Evolutionary conservation across 2,329 filamentous ascomycete species (phyloP), one percentile per base, ranked within the genome.

Genomic region (Cercospora berteroae): DNA sequence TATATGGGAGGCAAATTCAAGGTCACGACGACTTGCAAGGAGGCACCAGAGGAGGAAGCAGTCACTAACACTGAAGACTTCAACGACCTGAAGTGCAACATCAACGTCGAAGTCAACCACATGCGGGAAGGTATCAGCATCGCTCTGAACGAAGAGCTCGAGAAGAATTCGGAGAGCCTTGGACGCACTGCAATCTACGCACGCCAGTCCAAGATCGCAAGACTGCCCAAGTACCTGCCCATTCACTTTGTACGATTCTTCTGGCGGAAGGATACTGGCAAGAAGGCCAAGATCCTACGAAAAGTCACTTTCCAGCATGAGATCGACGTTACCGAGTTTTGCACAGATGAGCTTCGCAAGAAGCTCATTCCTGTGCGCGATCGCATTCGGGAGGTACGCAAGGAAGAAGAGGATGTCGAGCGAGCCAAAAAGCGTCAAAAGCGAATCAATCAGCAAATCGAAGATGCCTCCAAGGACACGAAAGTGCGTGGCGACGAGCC

Each of bases 251-350:
- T 99, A 65, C 92, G 95, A 71, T 99, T 99, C 83, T 97, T 94
- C 83, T 99, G 95, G 95, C 94, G 96, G 77, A 89, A 90, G 57
- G 93, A 96, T 73, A 93, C 92, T 3, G 90, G 96, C 80, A 98
- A 98, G 84, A 99, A 99, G 85, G 94, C 94, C 72, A 99, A 99
- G 86, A 99, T 99, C 74, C 94, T 99, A 92, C 92, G 94, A 78
- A 99, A 98, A 82, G 95, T 99, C 66, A 94, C 93, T 0, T 99
- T 99, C 78, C 94, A 94, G 6, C 89, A 92, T 60, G 95, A 99
- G 80, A 84, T 99, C 36, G 95, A 99, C 76, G 88, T 92, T 44
- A 89, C 96, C 23, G 95, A 99, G 78, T 97, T 97, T 80, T 99
- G 95, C 80, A 94, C 94, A 12, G 94, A 98, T 27, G 90, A 95